These are phyloP conservation scores for Tricholomella constricta DNA, from an alignment of 768 basidiomycete genomes.

Conservation along the genomic window DNA sequence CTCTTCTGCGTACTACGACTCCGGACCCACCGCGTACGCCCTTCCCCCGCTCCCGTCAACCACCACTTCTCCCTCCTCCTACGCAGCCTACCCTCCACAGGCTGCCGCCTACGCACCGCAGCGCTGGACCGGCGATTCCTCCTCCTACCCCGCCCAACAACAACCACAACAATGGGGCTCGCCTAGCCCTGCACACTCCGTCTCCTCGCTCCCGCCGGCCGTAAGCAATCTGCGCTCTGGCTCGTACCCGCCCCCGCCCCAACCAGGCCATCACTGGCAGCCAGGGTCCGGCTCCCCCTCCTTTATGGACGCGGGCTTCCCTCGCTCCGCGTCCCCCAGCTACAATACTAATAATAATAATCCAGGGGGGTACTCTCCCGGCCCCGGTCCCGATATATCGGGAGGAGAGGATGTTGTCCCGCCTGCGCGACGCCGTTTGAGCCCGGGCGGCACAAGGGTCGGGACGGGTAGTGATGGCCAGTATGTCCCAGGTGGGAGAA, in stretches of 20 bases:
- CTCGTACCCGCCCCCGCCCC: constrained; percentile 33
- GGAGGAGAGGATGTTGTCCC: constrained; percentile 50
- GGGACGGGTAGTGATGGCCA: constrained; percentile 45
- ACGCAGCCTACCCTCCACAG: constrained; percentile 36
- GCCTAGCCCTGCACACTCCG: constrained; percentile 31
- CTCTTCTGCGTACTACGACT: constrained; percentile 45
- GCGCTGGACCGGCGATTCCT: constrained; percentile 39
- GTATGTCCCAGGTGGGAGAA: constrained; percentile 45
- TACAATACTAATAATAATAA: not conserved
- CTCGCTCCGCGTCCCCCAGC: constrained; percentile 3
- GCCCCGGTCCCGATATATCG: constrained; percentile 22
- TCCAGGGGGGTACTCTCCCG: not conserved
- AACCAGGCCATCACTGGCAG: constrained; percentile 42
- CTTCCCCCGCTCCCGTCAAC: constrained; percentile 40
- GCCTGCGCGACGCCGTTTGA: constrained; percentile 57
- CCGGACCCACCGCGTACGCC: constrained; percentile 33
- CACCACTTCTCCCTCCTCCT: constrained; percentile 34
- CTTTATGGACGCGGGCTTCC: constrained; percentile 3
- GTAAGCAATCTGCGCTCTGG: constrained; percentile 34
- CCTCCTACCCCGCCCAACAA: constrained; percentile 18
- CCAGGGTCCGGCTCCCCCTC: constrained; percentile 40
- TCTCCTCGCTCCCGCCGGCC: constrained; percentile 29
- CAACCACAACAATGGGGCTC: constrained; percentile 29
- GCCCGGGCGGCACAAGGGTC: constrained; percentile 33
- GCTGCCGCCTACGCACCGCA: constrained; percentile 39